A percentile compares a stretch with the other conserved stretches of the same genome.
These are phyloP conservation scores for Periconia sp. DNA, from an alignment of 2,329 filamentous ascomycete species.

Conservation along the genomic window DNA sequence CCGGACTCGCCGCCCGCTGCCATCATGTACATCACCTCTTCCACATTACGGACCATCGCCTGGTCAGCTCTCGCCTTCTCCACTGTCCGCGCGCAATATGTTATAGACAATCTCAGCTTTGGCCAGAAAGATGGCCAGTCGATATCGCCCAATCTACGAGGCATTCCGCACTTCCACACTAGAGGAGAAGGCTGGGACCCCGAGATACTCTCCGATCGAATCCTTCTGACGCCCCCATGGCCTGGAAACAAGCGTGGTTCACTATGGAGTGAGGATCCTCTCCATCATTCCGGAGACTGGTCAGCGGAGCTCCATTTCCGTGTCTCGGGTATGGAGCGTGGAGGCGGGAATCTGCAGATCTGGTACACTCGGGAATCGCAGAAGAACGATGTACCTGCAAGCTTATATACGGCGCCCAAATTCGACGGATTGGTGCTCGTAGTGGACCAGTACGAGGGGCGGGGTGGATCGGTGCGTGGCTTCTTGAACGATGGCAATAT, in stretches of 20 bases:
- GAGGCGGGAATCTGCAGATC: slow-evolving; percentile 87
- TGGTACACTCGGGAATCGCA: slow-evolving; percentile 82
- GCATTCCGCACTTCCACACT: slow-evolving; percentile 62
- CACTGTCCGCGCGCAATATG: slow-evolving; percentile 65
- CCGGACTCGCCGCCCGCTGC: slow-evolving; percentile 13
- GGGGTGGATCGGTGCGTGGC: slow-evolving; percentile 80
- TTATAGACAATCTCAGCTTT: slow-evolving; percentile 78
- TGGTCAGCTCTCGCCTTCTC: slow-evolving; percentile 55
- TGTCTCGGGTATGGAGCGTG: slow-evolving; percentile 82
- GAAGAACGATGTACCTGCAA: slow-evolving; percentile 69
- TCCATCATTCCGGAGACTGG: slow-evolving; percentile 73
- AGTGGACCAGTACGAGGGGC: slow-evolving; percentile 81
- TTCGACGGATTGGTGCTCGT: slow-evolving; percentile 93
- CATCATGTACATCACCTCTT: slow-evolving; percentile 40
- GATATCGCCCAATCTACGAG: slow-evolving; percentile 67
- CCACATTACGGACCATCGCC: slow-evolving; percentile 50
- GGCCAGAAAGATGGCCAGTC: slow-evolving; percentile 68
- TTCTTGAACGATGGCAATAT: slow-evolving; percentile 91
- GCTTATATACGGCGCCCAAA: slow-evolving; percentile 80
- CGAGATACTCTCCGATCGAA: slow-evolving; percentile 79
- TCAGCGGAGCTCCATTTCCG: slow-evolving; percentile 85
- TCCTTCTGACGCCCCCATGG: slow-evolving; percentile 87
- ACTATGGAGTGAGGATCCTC: slow-evolving; percentile 73
- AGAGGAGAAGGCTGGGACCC: slow-evolving; percentile 62
- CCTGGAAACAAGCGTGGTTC: slow-evolving; percentile 86